Conservation (phyloP, 176 grass and related monocot genomes). For the Triticum monococcum region DNA sequence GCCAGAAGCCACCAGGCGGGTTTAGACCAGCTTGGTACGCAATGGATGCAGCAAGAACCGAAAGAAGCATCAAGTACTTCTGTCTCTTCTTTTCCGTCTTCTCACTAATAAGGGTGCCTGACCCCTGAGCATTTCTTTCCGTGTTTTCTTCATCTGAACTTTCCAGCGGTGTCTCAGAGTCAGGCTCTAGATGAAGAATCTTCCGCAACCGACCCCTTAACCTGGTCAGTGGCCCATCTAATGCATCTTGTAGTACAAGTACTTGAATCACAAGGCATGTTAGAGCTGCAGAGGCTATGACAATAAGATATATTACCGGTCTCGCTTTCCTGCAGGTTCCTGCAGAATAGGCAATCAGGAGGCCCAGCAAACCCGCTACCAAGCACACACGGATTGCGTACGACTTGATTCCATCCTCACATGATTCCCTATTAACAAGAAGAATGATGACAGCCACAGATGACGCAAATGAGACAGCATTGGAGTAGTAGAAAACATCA, state of each 20-base stretch:
- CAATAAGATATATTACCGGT: slow-evolving; percentile 19
- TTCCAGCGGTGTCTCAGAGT: neutral
- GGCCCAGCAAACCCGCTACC: slow-evolving; percentile 30
- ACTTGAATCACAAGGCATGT: slow-evolving; percentile 28
- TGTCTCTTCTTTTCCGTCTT: slow-evolving; percentile 20
- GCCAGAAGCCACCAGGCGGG: slow-evolving; percentile 50
- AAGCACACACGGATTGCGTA: slow-evolving; percentile 29
- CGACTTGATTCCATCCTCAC: slow-evolving; percentile 41
- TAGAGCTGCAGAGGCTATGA: slow-evolving; percentile 21
- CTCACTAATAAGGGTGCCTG: neutral
- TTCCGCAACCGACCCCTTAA: neutral
- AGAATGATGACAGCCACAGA: slow-evolving; percentile 39
- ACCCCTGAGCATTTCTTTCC: neutral
- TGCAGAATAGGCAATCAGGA: slow-evolving; percentile 32
- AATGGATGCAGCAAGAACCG: slow-evolving; percentile 42
- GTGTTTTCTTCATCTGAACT: neutral
- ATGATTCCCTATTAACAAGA: slow-evolving; percentile 41
- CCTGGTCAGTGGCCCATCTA: neutral
- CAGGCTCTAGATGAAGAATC: neutral
- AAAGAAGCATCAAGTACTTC: slow-evolving; percentile 54
- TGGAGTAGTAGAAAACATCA: slow-evolving; percentile 43
- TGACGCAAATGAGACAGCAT: slow-evolving; percentile 34
- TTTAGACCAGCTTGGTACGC: slow-evolving; percentile 55
- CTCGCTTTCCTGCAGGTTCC: slow-evolving; percentile 35
- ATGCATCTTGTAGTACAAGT: neutral